Evolutionary conservation across 2,329 filamentous ascomycete genomes (phyloP), one percentile per base, ranked within the genome.

Genomic region (Onygenales sp.): DNA sequence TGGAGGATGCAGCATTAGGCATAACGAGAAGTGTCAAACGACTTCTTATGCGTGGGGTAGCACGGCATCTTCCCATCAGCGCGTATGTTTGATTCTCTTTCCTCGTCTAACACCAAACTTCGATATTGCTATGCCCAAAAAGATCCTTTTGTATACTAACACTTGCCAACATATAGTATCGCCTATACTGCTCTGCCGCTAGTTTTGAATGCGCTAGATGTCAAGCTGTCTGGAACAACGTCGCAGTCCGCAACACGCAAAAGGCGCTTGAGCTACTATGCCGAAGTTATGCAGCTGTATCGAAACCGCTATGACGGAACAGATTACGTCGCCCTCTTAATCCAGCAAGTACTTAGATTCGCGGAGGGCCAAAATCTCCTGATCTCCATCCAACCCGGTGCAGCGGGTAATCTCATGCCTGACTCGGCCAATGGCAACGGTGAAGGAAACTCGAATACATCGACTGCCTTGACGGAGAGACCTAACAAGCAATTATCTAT

Each of bases 21-120:
- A 67, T 77, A 6, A 77, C 73, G 0, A 67, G 71, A 53, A 74
- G 73, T 9, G 66, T 78, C 42, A 75, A 76, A 42, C 72, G 76
- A 52, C 70, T 79, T 4, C 70, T 76, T 3, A 66, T 72, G 10
- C 67, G 73, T n/a, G 69, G 69, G 2, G 67, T 76, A 2, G 72
- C 69, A 5, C 69, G 74, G 6, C 76, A 70, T 65, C 61, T 78
- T 0, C 76, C 76, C 3, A 72, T 78, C 10, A 76, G 72, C 55
- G 74, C 74, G 72, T 75, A 61, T 59, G 72, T 69, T 7, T 34
- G 34, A 5, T 27, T 33, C 5, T 11, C 8, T 55, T n/a, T 27
- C 21, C 21, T 27, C 21, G 21, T 27, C 21, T 27, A 27, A 4
- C 21, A 27, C 21, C 21, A 27, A 27, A 27, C 21, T 27, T 27